Conservation (phyloP, 1,139 yeast genomes). For the Pichia inconspicua region DNA sequence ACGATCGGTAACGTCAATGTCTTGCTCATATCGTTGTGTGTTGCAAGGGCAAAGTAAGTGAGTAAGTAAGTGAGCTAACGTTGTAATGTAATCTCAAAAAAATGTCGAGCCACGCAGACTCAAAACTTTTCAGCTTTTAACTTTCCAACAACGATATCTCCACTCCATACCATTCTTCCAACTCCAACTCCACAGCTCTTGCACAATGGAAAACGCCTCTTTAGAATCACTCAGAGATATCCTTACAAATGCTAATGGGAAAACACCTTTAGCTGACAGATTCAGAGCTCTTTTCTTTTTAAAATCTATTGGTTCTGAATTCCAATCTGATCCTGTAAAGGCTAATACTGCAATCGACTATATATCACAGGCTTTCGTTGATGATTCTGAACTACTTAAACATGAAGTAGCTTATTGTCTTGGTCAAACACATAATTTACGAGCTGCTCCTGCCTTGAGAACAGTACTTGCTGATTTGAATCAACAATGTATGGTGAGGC, state of each 20-base stretch:
- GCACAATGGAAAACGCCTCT: conserved; percentile 32
- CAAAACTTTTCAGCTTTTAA: neutral
- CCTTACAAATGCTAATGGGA: conserved; percentile 54
- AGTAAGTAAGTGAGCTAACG: too few relatives aligned
- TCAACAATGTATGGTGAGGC: conserved; percentile 95
- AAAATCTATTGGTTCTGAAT: conserved; percentile 72
- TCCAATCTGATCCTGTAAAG: conserved; percentile 40
- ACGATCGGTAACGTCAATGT: conserved; percentile 64
- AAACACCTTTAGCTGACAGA: conserved; percentile 70
- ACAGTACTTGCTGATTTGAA: conserved; percentile 55
- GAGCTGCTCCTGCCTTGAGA: conserved; percentile 70
- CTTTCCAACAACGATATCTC: neutral
- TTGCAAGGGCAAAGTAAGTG: too few relatives aligned
- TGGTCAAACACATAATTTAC: conserved; percentile 84
- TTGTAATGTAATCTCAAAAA: too few relatives aligned
- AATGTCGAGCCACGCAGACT: neutral
- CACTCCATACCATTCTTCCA: too few relatives aligned
- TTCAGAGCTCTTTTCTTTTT: conserved; percentile 90
- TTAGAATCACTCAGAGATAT: conserved; percentile 67
- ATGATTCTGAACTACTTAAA: conserved; percentile 84
- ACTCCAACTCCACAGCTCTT: neutral
- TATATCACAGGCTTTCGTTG: conserved; percentile 74
- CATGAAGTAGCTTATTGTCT: conserved; percentile 98
- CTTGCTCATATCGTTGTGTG: conserved; percentile 1
- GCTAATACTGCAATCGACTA: conserved; percentile 63